phyloP scores from a whole-genome alignment of 345 rosid species.

The Brassica rapa region DNA sequence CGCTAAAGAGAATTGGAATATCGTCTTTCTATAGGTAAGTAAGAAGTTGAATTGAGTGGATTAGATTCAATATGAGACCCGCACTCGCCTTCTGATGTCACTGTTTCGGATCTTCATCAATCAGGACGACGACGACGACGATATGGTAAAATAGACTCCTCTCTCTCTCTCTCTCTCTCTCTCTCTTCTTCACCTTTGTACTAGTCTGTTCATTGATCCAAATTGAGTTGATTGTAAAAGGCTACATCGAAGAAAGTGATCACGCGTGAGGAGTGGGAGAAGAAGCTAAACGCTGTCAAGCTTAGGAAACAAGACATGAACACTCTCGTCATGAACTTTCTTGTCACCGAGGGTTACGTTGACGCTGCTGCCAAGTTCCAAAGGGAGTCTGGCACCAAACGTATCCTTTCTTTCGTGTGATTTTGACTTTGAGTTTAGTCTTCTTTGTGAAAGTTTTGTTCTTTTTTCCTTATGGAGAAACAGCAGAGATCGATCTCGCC shows the following conservation, averaged over 20 bases:
- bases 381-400: conserved; percentile 90
- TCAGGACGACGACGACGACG: conserved; percentile 60
- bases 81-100: conserved; percentile 55
- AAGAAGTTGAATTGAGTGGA: conserved; percentile 14
- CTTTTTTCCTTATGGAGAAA: conserved; percentile 52
- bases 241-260: conserved; percentile 70
- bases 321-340: conserved; percentile 94
- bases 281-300: conserved; percentile 81
- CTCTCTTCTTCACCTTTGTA: not conserved
- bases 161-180: not conserved
- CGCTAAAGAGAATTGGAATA: not conserved
- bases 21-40: conserved; percentile 13
- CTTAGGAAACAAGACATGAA: conserved; percentile 96
- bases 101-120: conserved; percentile 56
- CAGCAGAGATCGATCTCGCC: conserved; percentile 95
- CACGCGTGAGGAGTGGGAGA: conserved; percentile 89
- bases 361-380: conserved; percentile 92
- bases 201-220: not conserved
- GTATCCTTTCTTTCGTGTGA: conserved; percentile 55
- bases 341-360: conserved; percentile 94
- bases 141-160: conserved; percentile 49
- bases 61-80: conserved; percentile 29
- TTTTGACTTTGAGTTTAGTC: not conserved
- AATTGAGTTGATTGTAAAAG: conserved; percentile 35
- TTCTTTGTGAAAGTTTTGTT: not conserved